Percentiles rank a stretch among this genome's conserved stretches.
These are phyloP conservation scores for Lantana camara DNA, from an alignment of 257 asterid species.

Conservation along the genomic window DNA sequence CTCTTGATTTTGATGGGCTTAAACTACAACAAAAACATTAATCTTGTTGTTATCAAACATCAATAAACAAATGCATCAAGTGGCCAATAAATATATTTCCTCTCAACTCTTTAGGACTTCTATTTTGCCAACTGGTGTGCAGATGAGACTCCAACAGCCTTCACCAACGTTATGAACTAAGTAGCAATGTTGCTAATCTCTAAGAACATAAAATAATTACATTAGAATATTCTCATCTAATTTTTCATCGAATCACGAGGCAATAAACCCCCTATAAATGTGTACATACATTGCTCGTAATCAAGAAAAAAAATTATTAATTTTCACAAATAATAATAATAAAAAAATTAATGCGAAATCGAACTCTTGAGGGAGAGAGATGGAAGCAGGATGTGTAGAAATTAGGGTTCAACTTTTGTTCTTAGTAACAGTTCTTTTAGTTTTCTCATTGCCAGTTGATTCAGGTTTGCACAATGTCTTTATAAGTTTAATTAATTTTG, in stretches of 20 bases:
- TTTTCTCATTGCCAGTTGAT: slow-evolving; percentile 32
- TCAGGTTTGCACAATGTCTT: slow-evolving; percentile 38
- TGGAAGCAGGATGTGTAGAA: slow-evolving; percentile 27
- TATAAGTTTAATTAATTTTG: not conserved
- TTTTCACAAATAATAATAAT: not conserved
- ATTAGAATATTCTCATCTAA: slow-evolving; percentile 38
- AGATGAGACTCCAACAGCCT: slow-evolving; percentile 19
- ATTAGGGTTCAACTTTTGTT: slow-evolving; percentile 11
- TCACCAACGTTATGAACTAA: slow-evolving; percentile 31
- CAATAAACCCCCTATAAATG: slow-evolving; percentile 39
- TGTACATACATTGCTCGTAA: slow-evolving; percentile 18
- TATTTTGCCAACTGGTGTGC: slow-evolving; percentile 25
- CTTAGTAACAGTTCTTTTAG: slow-evolving; percentile 24
- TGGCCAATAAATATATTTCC: not conserved
- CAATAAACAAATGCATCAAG: not conserved
- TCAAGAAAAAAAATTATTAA: too few species aligned
- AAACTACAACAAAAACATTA: slow-evolving; percentile 11
- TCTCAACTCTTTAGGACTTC: slow-evolving; percentile 16
- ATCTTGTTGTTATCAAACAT: slow-evolving; percentile 1
- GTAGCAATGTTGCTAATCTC: slow-evolving; percentile 33
- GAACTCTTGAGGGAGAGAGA: slow-evolving; percentile 5
- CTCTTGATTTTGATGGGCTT: too few species aligned
- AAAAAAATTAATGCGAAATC: slow-evolving; percentile 28
- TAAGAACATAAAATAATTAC: slow-evolving; percentile 19
- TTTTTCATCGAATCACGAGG: slow-evolving; percentile 32